Percentiles rank a stretch among this genome's conserved stretches.
phyloP scores from a whole-genome alignment of 768 basidiomycete species.

The Serendipita sp. region DNA sequence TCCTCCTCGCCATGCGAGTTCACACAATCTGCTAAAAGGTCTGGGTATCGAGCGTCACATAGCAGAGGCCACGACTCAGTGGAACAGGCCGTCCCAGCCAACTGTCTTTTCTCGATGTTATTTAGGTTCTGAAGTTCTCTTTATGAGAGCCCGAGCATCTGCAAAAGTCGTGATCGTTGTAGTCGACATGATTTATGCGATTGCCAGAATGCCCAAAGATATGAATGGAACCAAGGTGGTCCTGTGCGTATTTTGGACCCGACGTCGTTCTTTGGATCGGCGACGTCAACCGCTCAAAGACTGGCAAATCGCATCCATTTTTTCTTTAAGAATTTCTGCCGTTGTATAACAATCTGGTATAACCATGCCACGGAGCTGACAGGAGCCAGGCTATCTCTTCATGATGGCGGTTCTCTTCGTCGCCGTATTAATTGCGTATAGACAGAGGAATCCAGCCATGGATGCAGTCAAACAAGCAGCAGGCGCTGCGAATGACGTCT shows the following conservation, averaged over 20 bases:
- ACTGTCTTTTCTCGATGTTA: not conserved
- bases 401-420: not conserved
- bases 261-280: too few species aligned
- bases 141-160: not conserved
- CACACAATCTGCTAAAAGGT: not conserved
- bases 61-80: not conserved
- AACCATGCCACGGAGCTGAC: too few species aligned
- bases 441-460: too few species aligned
- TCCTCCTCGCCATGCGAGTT: not conserved
- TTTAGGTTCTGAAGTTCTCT: not conserved
- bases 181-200: not conserved
- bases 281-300: too few species aligned
- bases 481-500: not conserved
- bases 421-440: not conserved
- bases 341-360: too few species aligned
- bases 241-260: too few species aligned
- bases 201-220: not conserved
- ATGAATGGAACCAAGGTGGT: too few species aligned
- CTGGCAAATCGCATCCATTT: too few species aligned
- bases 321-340: too few species aligned
- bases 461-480: too few species aligned
- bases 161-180: not conserved
- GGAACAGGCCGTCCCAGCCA: not conserved
- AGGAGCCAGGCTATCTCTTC: not conserved
- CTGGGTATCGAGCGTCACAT: not conserved